Conservation (phyloP, 352 stramenopile species). For the Phytophthora constricta region DNA sequence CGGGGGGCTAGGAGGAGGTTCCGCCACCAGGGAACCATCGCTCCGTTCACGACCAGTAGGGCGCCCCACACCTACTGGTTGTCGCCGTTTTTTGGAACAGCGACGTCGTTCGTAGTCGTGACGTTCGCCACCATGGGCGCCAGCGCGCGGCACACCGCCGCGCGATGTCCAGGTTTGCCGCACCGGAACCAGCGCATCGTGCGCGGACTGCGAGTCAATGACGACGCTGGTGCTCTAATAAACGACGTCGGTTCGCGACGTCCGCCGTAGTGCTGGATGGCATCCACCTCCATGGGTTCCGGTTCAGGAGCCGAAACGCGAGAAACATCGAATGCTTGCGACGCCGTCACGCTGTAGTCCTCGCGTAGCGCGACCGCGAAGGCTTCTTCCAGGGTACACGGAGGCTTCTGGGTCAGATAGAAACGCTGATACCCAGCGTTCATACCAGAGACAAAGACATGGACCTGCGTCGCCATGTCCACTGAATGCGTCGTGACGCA, state of each 20-base stretch:
- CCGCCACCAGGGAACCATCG: slow-evolving; percentile 12
- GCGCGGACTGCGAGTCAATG: not conserved
- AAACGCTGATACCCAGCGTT: slow-evolving; percentile 27
- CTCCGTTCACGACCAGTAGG: slow-evolving; percentile 14
- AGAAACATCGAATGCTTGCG: slow-evolving; percentile 7
- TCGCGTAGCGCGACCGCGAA: slow-evolving; percentile 22
- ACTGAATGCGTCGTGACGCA: slow-evolving; percentile 3
- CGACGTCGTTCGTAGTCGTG: slow-evolving; percentile 17
- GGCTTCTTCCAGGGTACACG: slow-evolving; percentile 12
- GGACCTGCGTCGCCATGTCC: slow-evolving; percentile 31
- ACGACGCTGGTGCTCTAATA: not conserved
- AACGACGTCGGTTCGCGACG: not conserved
- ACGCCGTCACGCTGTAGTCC: slow-evolving; percentile 22
- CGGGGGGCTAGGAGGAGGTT: not conserved
- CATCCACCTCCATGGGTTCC: slow-evolving; percentile 7
- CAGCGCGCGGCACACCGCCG: slow-evolving; percentile 20
- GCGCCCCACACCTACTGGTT: slow-evolving; percentile 4
- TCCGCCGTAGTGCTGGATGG: not conserved
- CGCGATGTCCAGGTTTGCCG: slow-evolving; percentile 4
- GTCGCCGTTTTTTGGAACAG: not conserved
- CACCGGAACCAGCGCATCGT: too few species aligned
- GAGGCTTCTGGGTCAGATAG: slow-evolving; percentile 22
- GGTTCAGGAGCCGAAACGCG: not conserved
- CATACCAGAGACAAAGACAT: slow-evolving; percentile 30
- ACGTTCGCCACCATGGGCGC: slow-evolving; percentile 2